Conservation (phyloP, 192 early-diverging fungal species). For the Lunasporangiospora selenospora region DNA sequence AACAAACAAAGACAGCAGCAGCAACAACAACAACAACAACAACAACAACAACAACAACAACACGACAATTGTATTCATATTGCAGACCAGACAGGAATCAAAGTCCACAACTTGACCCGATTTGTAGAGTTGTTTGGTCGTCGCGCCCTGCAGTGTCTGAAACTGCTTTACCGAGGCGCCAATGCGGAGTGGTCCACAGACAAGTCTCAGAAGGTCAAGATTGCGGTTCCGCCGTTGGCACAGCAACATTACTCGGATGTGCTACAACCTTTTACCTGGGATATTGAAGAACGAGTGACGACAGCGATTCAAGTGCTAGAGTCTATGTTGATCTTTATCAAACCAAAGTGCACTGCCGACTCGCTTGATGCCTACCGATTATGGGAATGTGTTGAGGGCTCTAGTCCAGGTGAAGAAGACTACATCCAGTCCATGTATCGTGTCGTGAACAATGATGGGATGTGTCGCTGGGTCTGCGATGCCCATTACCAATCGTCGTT, state of each 20-base stretch:
- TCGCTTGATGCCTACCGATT: conserved; percentile 15
- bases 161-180: conserved; percentile 3
- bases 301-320: conserved; percentile 17
- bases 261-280: conserved; percentile 31
- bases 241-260: conserved; percentile 19
- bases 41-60: too few species aligned
- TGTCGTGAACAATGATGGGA: conserved; percentile 14
- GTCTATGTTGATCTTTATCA: too few species aligned
- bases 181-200: too few species aligned
- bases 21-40: not conserved
- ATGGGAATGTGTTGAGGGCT: conserved; percentile 29
- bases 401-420: not conserved
- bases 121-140: conserved; percentile 9
- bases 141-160: conserved; percentile 14
- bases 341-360: too few species aligned
- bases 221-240: conserved; percentile 7
- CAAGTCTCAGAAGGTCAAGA: not conserved
- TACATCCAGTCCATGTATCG: conserved; percentile 11
- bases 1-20: not conserved
- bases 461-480: conserved; percentile 15
- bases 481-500: conserved; percentile 12
- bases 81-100: conserved; percentile 15
- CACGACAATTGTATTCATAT: conserved; percentile 23
- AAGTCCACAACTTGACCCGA: conserved; percentile 12
- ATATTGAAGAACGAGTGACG: conserved; percentile 20